Evolutionary conservation across 1,139 yeast species (phyloP), one percentile per base, ranked within the genome.

Genomic region (Meyerozyma sp.): DNA sequence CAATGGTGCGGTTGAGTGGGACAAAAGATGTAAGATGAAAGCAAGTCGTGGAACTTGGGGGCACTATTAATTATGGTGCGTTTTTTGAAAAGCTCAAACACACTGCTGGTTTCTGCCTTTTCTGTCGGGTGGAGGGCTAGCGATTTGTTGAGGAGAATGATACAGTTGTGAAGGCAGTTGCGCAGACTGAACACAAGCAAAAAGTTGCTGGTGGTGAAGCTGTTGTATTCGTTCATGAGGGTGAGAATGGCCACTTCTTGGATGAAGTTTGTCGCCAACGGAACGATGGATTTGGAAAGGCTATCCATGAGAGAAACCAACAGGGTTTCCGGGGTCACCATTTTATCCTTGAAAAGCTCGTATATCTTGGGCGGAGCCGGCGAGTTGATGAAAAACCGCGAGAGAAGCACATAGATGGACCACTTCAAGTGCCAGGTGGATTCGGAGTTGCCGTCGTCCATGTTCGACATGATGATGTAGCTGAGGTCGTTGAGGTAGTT

Each of bases 401-500:
- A 45, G 10, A 48, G 42, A 21, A 48, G 32, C 13, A 45, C 32
- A 32, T 48, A 49, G 8, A 49, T 40, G 40, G 39, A 40, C 53
- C 53, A 49, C 8, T 48, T 39, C n/a, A 47, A 36, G 21, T 39
- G 43, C 37, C 37, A 34, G 16, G 13, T 18, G 14, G 37, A 11
- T 13, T 34, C 26, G 11, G 49, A 43, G 25, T 49, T 45, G 28
- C 50, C 42, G 16, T 42, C 46, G 35, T 46, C 49, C 42, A 56
- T 46, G 38, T 53, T 53, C 39, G 56, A 48, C 35, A 57, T 45
- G 32, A 57, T 53, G 42, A 56, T 51, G 43, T 43, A 49, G 30
- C 57, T 47, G 32, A 73, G 71, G 50, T 75, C 78, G 51, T 75
- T 72, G 40, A 76, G 58, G 49, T 74, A 74, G 50, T 73, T 70